Base-by-base conservation (phyloP, 2,329 filamentous ascomycete genomes). In the Diaporthe sp. region DNA sequence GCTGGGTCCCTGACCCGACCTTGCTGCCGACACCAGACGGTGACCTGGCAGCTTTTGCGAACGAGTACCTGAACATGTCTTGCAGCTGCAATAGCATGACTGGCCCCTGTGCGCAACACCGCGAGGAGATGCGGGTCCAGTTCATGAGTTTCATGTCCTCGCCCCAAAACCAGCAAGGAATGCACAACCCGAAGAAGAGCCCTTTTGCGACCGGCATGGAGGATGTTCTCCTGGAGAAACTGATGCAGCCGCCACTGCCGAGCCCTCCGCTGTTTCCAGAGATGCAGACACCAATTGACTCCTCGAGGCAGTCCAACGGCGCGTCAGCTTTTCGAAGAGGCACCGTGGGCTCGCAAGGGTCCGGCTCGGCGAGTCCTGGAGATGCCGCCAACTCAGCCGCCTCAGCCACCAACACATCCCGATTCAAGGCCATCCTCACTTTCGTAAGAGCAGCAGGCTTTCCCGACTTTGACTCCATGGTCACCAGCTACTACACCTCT, bases 81-180 rank as follows among this genome's bases (percentile, higher is more conserved):
- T 68, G 65, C 47, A 68, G 65, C 49, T 68, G 65, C 65, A 68
- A 68, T 20, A 68, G 65, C n/a, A 68, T 68, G 65, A 68, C 65
- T 39, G 65, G 65, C 31, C 65, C 65, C n/a, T 68, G 65, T 28
- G 65, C 65, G 4, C 65, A 68, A 25, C 65, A 68, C 15, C 65
- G 65, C 47, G 65, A 68, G 17, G 65, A 68, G 65, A 68, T 68
- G 65, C 65, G 65, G 6, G 65, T 68, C n/a, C 65, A 68, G 31
- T 68, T 68, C 31, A 68, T 68, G 65, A 68, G 65, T 34, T 68
- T 68, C 65, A 68, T 68, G 65, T 68, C 65, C 49, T 68, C 65
- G 9, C 44, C 65, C 37, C 65, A 68, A 25, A 68, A 53, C 31
- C 47, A 53, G n/a, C 65, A 37, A 7, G 28, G 34, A 12, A 39